Conservation (phyloP, 1,284 basidiomycete species). For the Phlebopus sp. region DNA sequence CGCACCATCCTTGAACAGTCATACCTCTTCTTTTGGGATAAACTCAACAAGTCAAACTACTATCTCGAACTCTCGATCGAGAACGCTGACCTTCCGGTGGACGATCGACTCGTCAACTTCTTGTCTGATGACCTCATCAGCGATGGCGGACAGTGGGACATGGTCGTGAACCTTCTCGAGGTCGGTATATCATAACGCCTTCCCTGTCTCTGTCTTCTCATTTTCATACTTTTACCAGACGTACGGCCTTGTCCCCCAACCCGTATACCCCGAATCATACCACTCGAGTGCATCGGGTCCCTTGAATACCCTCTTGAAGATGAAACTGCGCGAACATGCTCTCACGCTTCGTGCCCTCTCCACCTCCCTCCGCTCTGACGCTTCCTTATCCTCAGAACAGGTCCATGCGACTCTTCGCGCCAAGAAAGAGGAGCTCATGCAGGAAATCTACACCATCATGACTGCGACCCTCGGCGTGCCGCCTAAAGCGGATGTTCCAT, state of each 20-base stretch:
- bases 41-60: slow-evolving; percentile 94
- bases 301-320: slow-evolving; percentile 79
- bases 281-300: slow-evolving; percentile 75
- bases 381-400: slow-evolving; percentile 42
- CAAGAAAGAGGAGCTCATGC: slow-evolving; percentile 83
- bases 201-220: not conserved
- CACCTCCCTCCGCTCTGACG: slow-evolving; percentile 44
- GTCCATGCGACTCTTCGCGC: slow-evolving; percentile 55
- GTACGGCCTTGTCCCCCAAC: slow-evolving; percentile 84
- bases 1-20: slow-evolving; percentile 41
- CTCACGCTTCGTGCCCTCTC: slow-evolving; percentile 74
- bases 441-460: slow-evolving; percentile 86
- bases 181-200: slow-evolving; percentile 28
- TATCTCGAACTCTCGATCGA: slow-evolving; percentile 89
- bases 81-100: slow-evolving; percentile 76
- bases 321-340: slow-evolving; percentile 88
- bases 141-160: slow-evolving; percentile 96
- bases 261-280: slow-evolving; percentile 82
- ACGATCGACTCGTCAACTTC: slow-evolving; percentile 79
- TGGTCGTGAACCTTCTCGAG: slow-evolving; percentile 86
- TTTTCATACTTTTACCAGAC: slow-evolving; percentile 36
- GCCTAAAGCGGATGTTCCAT: slow-evolving; percentile 65
- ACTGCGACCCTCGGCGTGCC: slow-evolving; percentile 85
- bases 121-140: slow-evolving; percentile 78
- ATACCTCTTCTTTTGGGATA: slow-evolving; percentile 94